Evolutionary conservation across 441 rosid species (phyloP).

Genomic region (Rhodomyrtus psidioides): DNA sequence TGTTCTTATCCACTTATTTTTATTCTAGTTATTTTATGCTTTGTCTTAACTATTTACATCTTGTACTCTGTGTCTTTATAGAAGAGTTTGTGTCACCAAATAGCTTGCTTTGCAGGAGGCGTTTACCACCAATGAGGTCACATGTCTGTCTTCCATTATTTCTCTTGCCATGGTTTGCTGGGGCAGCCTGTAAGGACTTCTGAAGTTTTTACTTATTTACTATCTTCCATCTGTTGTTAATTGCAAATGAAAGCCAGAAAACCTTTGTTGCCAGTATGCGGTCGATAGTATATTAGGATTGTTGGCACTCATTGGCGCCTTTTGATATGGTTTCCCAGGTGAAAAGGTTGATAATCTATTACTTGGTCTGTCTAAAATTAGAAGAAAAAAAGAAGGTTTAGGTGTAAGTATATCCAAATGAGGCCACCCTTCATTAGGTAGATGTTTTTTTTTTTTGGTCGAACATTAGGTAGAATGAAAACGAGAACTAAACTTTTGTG

Average conservation of each 20-base stretch:
- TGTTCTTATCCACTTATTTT: not conserved
- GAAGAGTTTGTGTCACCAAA: not conserved
- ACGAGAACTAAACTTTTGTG: not conserved
- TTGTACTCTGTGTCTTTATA: not conserved
- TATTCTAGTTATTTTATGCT: not conserved
- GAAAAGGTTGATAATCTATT: not conserved
- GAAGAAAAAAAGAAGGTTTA: not conserved
- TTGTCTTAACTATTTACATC: not conserved
- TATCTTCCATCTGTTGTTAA: not conserved
- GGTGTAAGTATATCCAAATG: not conserved
- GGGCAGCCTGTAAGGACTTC: conserved; percentile 51
- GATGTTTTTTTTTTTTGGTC: too few relatives aligned
- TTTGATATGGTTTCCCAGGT: not conserved
- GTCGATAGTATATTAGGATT: not conserved
- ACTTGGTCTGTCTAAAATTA: not conserved
- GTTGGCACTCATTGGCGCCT: not conserved
- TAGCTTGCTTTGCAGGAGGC: conserved; percentile 55
- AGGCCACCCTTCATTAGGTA: not conserved
- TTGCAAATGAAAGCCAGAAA: not conserved
- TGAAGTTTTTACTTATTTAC: not conserved
- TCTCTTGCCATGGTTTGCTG: conserved; percentile 70
- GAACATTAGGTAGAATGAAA: not conserved
- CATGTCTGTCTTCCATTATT: conserved; percentile 63
- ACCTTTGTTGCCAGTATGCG: not conserved
- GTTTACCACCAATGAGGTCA: conserved; percentile 68